A percentile compares a stretch with the other conserved stretches of the same genome.
Conservation (phyloP, 495 filamentous ascomycete genomes). For the Aspergillus biplanus region DNA sequence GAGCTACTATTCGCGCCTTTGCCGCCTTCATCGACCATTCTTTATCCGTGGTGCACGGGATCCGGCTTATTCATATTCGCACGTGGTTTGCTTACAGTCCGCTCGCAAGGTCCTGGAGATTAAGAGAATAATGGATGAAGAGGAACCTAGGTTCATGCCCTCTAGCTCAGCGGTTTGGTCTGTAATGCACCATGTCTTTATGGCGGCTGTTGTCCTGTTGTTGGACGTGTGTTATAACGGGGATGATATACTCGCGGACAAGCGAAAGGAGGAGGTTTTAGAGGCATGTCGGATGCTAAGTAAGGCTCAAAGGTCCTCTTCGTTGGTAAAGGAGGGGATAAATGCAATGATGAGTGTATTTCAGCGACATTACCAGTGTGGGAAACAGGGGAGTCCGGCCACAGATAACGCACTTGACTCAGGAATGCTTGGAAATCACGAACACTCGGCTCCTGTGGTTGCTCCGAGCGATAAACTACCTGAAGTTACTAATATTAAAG, state of each 20-base stretch:
- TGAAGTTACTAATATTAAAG: too few species aligned
- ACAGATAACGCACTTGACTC: background rate
- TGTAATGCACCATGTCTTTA: constrained; percentile 50
- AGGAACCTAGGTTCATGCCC: constrained; percentile 31
- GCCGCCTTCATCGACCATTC: constrained; percentile 48
- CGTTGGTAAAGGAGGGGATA: constrained; percentile 36
- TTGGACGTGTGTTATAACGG: constrained; percentile 52
- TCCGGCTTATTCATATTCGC: constrained; percentile 48
- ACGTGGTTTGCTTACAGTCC: constrained; percentile 45
- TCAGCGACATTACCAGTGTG: constrained; percentile 36
- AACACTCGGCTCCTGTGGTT: too few species aligned
- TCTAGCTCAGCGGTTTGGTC: constrained; percentile 39
- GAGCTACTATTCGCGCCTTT: constrained; percentile 46
- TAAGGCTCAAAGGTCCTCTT: constrained; percentile 38
- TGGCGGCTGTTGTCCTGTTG: constrained; percentile 50
- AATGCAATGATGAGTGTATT: constrained; percentile 43
- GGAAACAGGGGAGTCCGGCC: constrained; percentile 11
- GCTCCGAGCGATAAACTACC: too few species aligned
- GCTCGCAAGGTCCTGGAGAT: constrained; percentile 48
- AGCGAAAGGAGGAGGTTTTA: constrained; percentile 44
- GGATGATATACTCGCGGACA: constrained; percentile 45
- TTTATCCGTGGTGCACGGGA: constrained; percentile 46
- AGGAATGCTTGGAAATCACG: too few species aligned
- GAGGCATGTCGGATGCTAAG: constrained; percentile 50
- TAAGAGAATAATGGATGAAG: constrained; percentile 45